Conservation (phyloP, 202 grass and related monocot genomes). For the Panicum virgatum region DNA sequence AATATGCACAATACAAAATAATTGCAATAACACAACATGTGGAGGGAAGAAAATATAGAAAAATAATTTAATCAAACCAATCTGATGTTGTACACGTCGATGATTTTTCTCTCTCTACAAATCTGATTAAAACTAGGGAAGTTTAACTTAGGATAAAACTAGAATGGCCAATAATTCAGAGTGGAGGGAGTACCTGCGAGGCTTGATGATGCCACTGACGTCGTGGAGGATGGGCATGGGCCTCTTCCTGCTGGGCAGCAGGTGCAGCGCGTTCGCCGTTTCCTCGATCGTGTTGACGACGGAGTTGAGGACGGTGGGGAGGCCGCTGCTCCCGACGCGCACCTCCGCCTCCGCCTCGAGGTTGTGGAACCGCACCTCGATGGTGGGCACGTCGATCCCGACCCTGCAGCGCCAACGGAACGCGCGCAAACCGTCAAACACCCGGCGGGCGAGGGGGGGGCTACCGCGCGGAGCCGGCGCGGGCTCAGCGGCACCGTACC, state of each 20-base stretch:
- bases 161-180: no score
- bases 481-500: conserved; percentile 6
- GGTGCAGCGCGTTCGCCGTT: conserved; percentile 55
- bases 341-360: conserved; percentile 59
- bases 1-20: no score
- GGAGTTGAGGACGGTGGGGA: conserved; percentile 78
- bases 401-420: conserved; percentile 43
- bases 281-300: conserved; percentile 66
- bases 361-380: conserved; percentile 84
- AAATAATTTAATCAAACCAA: no score
- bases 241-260: conserved; percentile 66
- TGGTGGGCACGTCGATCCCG: conserved; percentile 69
- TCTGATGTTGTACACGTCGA: no score
- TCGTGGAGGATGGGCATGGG: conserved; percentile 69
- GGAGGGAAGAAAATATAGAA: no score
- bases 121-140: no score
- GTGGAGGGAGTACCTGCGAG: conserved; percentile 57
- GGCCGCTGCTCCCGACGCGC: conserved; percentile 75
- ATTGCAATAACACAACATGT: no score
- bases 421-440: conserved; percentile 2
- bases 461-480: neutral
- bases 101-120: no score
- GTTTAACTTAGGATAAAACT: no score
- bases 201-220: conserved; percentile 79
- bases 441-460: no score